Conservation (phyloP, 2,329 filamentous ascomycete genomes). For the Claviceps sp. region DNA sequence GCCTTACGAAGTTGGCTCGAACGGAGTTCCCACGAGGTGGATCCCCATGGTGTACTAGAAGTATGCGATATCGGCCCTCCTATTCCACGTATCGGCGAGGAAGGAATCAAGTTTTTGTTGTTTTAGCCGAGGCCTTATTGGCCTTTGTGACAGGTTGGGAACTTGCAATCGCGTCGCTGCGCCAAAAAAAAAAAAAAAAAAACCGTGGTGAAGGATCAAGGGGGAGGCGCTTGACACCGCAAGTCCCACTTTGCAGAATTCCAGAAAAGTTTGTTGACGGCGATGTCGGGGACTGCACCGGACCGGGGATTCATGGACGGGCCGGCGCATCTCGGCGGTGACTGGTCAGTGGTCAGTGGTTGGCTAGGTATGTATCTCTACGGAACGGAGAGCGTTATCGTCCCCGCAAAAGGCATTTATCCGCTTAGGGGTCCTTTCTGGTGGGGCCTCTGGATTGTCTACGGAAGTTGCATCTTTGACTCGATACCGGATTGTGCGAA, state of each 20-base stretch:
- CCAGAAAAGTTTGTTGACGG: not conserved
- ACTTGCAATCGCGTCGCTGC: not conserved
- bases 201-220: not conserved
- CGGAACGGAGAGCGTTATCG: no score
- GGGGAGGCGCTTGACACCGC: not conserved
- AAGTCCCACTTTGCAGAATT: conserved; percentile 1
- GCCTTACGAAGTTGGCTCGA: conserved; percentile 41
- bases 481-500: no score
- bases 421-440: no score
- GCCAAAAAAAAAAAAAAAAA: not conserved
- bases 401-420: no score
- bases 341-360: no score
- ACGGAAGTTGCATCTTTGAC: no score
- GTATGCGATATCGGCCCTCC: not conserved
- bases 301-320: no score
- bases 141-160: not conserved
- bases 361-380: no score
- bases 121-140: not conserved
- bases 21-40: conserved; percentile 49
- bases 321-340: no score
- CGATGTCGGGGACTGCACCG: no score
- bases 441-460: no score
- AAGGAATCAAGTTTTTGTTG: not conserved
- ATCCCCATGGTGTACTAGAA: conserved; percentile 23
- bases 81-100: not conserved